Conservation (phyloP, 768 basidiomycete genomes). For the Leccinum fibrillosum region DNA sequence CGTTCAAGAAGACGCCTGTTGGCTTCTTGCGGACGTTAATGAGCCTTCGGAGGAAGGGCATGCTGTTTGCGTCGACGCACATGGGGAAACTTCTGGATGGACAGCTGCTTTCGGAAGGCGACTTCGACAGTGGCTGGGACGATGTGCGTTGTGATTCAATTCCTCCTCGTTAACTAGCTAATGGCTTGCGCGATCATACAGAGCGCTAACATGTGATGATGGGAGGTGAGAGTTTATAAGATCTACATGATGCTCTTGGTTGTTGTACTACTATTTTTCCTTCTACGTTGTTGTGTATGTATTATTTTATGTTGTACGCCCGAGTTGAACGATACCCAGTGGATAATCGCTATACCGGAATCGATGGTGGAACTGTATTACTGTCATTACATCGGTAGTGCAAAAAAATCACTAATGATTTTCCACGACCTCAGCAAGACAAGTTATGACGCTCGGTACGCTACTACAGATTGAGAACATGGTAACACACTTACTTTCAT, state of each 20-base stretch:
- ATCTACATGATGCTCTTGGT: neutral
- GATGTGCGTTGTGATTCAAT: neutral
- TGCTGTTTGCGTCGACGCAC: conserved; percentile 37
- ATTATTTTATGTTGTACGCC: neutral
- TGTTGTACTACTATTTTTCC: neutral
- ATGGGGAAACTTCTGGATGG: conserved; percentile 39
- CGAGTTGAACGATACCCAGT: neutral
- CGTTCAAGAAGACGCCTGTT: conserved; percentile 38
- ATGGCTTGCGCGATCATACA: neutral
- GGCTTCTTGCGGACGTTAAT: conserved; percentile 20
- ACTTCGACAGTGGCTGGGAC: conserved; percentile 1
- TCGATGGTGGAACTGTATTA: too few relatives aligned
- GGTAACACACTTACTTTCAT: too few relatives aligned
- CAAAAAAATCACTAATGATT: too few relatives aligned
- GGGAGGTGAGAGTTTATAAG: neutral
- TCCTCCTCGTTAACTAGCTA: neutral
- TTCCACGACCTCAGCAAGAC: too few relatives aligned
- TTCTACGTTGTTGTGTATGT: neutral
- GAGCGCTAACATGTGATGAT: neutral
- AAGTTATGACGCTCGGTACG: too few relatives aligned
- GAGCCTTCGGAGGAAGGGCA: conserved; percentile 38
- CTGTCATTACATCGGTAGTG: too few relatives aligned
- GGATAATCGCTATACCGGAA: too few relatives aligned
- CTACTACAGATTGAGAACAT: too few relatives aligned
- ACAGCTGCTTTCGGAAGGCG: conserved; percentile 16